phyloP scores from a whole-genome alignment of 352 stramenopile genomes.

The Pythium guiyangense region DNA sequence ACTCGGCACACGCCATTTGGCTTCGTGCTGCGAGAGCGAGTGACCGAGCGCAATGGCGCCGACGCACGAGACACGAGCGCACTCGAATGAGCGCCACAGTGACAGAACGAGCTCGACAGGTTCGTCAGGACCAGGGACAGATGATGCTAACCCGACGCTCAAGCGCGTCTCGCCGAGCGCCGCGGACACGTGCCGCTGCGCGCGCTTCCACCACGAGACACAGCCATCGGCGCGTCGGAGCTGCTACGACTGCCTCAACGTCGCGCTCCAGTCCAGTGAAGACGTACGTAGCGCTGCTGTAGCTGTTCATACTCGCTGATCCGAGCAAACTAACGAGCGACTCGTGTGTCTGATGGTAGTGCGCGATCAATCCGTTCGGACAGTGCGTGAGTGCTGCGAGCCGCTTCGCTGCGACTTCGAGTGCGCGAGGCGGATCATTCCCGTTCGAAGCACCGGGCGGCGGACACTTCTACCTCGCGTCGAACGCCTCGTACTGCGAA shows the following conservation, averaged over 20 bases:
- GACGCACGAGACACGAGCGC: too few species aligned
- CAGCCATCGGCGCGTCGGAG: constrained; percentile 17
- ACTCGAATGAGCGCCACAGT: too few species aligned
- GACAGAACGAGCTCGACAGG: too few species aligned
- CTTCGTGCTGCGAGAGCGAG: too few species aligned
- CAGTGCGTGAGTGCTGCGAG: constrained; percentile 18
- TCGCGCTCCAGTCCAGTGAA: constrained; percentile 25
- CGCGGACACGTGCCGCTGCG: constrained; percentile 3
- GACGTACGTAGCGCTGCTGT: neutral
- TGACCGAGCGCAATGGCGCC: too few species aligned
- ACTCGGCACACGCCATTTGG: too few species aligned
- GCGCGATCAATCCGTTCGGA: constrained; percentile 26
- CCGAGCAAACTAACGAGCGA: neutral
- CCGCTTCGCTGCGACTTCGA: neutral
- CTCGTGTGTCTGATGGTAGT: constrained; percentile 14
- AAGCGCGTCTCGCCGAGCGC: neutral
- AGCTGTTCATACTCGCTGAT: neutral
- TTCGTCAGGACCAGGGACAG: too few species aligned
- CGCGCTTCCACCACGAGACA: neutral
- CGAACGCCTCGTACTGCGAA: constrained; percentile 11
- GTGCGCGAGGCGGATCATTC: neutral
- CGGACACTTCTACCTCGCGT: constrained; percentile 25
- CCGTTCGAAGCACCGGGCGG: constrained; percentile 19
- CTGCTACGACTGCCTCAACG: constrained; percentile 61
- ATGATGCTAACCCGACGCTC: too few species aligned